Evolutionary conservation across 208 protist species (phyloP).

Genomic region (Crithidia mellificae): DNA sequence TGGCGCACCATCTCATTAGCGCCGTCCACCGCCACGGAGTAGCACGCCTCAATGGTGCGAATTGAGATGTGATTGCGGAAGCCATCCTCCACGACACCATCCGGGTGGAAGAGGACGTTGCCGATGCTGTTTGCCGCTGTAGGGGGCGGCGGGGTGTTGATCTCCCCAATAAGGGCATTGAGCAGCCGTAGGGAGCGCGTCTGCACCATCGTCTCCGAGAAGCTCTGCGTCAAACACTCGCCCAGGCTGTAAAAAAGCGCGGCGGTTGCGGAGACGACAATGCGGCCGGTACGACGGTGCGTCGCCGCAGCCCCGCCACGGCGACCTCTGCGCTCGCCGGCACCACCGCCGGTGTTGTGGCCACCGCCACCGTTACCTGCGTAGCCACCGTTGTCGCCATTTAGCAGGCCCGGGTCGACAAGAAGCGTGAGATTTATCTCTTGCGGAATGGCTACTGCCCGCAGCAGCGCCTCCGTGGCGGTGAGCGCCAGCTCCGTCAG

Average conservation of each 20-base stretch:
- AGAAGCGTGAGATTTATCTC: slow-evolving; percentile 38
- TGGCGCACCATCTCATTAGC: slow-evolving; percentile 40
- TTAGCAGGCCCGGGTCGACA: slow-evolving; percentile 26
- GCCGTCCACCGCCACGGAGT: slow-evolving; percentile 36
- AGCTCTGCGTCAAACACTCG: slow-evolving; percentile 41
- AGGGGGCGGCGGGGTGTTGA: neutral
- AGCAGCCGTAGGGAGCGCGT: slow-evolving; percentile 48
- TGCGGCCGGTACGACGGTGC: slow-evolving; percentile 18
- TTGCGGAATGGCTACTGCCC: slow-evolving; percentile 23
- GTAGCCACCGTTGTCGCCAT: neutral
- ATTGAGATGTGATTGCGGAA: slow-evolving; percentile 45
- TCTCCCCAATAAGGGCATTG: slow-evolving; percentile 22
- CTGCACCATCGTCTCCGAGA: slow-evolving; percentile 42
- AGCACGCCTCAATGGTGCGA: slow-evolving; percentile 53
- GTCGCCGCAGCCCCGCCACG: neutral
- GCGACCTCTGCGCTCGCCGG: neutral
- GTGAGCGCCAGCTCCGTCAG: slow-evolving; percentile 40
- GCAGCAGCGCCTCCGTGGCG: slow-evolving; percentile 51
- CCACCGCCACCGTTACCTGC: neutral
- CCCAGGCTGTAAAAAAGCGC: slow-evolving; percentile 43
- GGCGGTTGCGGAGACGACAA: slow-evolving; percentile 3
- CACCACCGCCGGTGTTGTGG: neutral
- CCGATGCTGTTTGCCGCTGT: neutral
- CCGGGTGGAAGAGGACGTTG: slow-evolving; percentile 1
- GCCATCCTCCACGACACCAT: slow-evolving; percentile 18